A percentile compares a stretch with the other conserved stretches of the same genome.
phyloP scores from a whole-genome alignment of 73 alveolate genomes.

The Paramecium tetraurelia region DNA sequence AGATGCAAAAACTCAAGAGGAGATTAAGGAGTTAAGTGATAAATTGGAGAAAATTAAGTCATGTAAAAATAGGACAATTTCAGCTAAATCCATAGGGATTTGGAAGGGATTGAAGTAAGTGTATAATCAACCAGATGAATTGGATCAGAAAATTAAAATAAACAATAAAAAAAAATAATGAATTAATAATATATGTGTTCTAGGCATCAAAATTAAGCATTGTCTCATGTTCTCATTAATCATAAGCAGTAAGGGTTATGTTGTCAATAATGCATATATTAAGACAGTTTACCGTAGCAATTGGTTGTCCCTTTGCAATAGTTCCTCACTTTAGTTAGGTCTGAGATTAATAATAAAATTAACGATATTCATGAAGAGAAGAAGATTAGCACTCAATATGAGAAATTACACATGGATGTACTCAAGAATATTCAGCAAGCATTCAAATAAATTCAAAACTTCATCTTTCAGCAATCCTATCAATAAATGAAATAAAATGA shows the following conservation, averaged over 20 bases:
- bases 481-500: not conserved
- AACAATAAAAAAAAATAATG: not conserved
- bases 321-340: not conserved
- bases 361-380: not conserved
- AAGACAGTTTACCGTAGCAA: not conserved
- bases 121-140: not conserved
- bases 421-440: not conserved
- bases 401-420: not conserved
- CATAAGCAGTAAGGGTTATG: not conserved
- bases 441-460: not conserved
- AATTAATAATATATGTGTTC: not conserved
- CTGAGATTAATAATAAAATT: not conserved
- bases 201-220: not conserved
- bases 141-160: not conserved
- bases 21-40: not conserved
- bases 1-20: not conserved
- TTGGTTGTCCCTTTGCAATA: not conserved
- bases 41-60: not conserved
- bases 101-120: slow-evolving; percentile 20
- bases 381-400: not conserved
- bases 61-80: not conserved
- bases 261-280: not conserved
- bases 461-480: not conserved
- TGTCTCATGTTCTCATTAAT: not conserved
- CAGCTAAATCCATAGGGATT: not conserved